Base-by-base conservation (phyloP, 2,329 filamentous ascomycete genomes). In the Ascochyta rabiei region DNA sequence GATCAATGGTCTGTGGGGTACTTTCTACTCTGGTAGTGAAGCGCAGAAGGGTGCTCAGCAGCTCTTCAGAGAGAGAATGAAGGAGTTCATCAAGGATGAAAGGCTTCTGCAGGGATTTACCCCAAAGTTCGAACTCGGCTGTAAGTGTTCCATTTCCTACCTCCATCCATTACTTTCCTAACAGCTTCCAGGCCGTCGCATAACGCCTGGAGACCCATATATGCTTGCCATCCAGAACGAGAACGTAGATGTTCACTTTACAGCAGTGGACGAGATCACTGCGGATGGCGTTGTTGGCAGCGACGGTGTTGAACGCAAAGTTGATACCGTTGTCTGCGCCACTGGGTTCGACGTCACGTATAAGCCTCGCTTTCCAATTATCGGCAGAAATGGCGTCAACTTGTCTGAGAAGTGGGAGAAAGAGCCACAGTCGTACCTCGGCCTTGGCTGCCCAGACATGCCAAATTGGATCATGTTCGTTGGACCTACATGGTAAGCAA, bases 191-290 rank as follows among this genome's bases (percentile, higher is more conserved):
- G 69, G 74, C 51, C 73, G 79, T 10, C 61, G 79, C n/a, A 70
- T 81, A 37, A 81, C 78, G 0, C 79, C 79, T 0, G 81, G 80
- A 2, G 80, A 82, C 60, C 79, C 79, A 1, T 83, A 82, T 59
- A 80, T 83, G 76, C 57, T 72, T 38, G 80, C 80, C 1, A 79
- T 82, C 39, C 79, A 81, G 54, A 73, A 82, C 48, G 69, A 73
- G 7, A 82, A 82, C 46, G 79, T 82, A 2, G 77, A 81, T 59
- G 79, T 82, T 0, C 79, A 81, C 57, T 82, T 82, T 60, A 78
- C 79, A 1, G 70, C 76, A 1, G 79, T 81, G 2, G 69, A 68
- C 13, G 72, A 74, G 12, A 75, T 79, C 48, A 80, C 79, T 0
- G 75, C 78, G 55, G 74, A 77, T 10, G 77, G 76, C 1, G 73